A percentile compares a stretch with the other conserved stretches of the same genome.
These are phyloP conservation scores for Ogataea trehaloabstinens DNA, from an alignment of 805 yeast genomes.

Conservation along the genomic window DNA sequence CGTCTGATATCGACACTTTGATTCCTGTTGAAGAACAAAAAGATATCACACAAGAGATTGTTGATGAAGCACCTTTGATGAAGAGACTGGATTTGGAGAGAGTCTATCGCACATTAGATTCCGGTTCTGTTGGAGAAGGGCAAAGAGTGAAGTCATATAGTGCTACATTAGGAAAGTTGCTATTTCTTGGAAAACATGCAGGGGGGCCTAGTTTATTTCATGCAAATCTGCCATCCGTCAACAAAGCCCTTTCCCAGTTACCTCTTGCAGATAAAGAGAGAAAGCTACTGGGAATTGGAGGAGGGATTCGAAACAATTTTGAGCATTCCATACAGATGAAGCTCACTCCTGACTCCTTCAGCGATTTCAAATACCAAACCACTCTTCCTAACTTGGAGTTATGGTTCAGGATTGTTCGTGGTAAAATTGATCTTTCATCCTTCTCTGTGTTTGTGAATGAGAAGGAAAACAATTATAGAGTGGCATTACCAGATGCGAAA, in stretches of 20 bases:
- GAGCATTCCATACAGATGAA: slow-evolving; percentile 28
- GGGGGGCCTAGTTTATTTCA: slow-evolving; percentile 22
- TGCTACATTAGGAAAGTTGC: slow-evolving; percentile 29
- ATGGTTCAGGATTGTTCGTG: slow-evolving; percentile 27
- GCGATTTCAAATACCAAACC: slow-evolving; percentile 19
- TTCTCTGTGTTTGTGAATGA: slow-evolving; percentile 28
- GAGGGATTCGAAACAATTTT: slow-evolving; percentile 30
- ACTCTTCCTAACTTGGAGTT: slow-evolving; percentile 31
- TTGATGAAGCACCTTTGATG: not conserved
- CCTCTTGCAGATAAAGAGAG: slow-evolving; percentile 23
- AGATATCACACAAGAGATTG: not conserved
- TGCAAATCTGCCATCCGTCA: slow-evolving; percentile 25
- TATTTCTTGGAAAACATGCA: slow-evolving; percentile 15
- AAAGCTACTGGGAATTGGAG: slow-evolving; percentile 28
- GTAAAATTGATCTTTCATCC: slow-evolving; percentile 16
- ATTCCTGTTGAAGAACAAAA: not conserved
- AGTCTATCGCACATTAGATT: slow-evolving; percentile 11
- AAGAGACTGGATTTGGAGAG: not conserved
- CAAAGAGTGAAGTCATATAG: slow-evolving; percentile 25
- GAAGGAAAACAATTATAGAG: slow-evolving; percentile 24
- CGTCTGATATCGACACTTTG: not conserved
- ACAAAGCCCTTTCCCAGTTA: slow-evolving; percentile 22
- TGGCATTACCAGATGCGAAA: slow-evolving; percentile 25
- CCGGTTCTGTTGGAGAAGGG: slow-evolving; percentile 6
- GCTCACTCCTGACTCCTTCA: slow-evolving; percentile 32